These are phyloP conservation scores for Solanum aculeatissimum DNA, from an alignment of 305 asterid species.

Conservation along the genomic window DNA sequence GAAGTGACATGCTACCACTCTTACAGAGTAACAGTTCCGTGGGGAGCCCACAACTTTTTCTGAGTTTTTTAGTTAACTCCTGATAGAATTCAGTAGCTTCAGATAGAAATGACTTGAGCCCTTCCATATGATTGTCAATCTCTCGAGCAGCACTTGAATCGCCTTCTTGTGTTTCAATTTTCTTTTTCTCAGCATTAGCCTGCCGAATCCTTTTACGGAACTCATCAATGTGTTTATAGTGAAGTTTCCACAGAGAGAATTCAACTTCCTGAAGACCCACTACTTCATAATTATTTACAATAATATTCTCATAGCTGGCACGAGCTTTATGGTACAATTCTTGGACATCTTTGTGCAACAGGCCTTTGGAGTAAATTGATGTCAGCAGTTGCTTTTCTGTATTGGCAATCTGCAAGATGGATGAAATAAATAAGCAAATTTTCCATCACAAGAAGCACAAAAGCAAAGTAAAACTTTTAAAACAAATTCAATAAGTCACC, in stretches of 20 bases:
- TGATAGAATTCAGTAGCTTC: slow-evolving; percentile 62
- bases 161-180: slow-evolving; percentile 16
- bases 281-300: slow-evolving; percentile 30
- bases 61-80: slow-evolving; percentile 32
- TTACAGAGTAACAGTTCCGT: slow-evolving; percentile 17
- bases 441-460: background rate
- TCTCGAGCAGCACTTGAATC: slow-evolving; percentile 11
- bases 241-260: slow-evolving; percentile 74
- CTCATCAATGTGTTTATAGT: slow-evolving; percentile 71
- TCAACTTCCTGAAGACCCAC: slow-evolving; percentile 64
- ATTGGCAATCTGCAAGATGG: slow-evolving; percentile 32
- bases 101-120: slow-evolving; percentile 54
- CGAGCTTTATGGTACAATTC: slow-evolving; percentile 49
- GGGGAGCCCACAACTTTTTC: slow-evolving; percentile 40
- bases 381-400: slow-evolving; percentile 52
- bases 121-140: slow-evolving; percentile 27
- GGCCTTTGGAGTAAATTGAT: slow-evolving; percentile 43
- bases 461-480: background rate
- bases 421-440: background rate
- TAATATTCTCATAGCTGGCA: slow-evolving; percentile 37
- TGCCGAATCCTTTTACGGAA: slow-evolving; percentile 53
- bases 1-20: background rate
- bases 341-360: slow-evolving; percentile 37
- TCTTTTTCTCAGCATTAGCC: slow-evolving; percentile 7
- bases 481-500: slow-evolving; percentile 31